Base-by-base conservation (phyloP, 768 basidiomycete species). In the Tylopilus plumbeoviolaceoides region DNA sequence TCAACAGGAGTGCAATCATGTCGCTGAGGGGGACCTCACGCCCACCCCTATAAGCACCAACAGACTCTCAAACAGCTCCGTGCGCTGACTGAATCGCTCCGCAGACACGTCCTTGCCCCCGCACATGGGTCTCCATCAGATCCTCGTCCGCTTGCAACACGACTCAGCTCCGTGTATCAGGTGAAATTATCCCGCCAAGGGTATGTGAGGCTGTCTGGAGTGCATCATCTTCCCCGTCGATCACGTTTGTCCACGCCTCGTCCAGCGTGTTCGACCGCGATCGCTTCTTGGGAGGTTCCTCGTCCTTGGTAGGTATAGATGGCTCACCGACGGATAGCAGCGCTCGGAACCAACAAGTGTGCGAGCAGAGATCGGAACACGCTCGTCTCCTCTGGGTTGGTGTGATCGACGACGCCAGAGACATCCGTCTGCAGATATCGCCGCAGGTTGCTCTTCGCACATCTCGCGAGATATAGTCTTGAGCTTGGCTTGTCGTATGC, bases 361-460 rank as follows among this genome's bases (percentile, higher is more conserved):
- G n/a, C n/a, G n/a, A n/a, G n/a, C n/a, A n/a, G n/a, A n/a, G n/a
- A n/a, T n/a, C n/a, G n/a, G n/a, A n/a, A n/a, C n/a, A n/a, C n/a
- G n/a, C n/a, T n/a, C n/a, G n/a, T 75, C 63, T 91, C 88, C 50
- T 80, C 76, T 1, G 76, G 60, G 58, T 85, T 78, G 51, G 69
- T 73, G 58, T 89, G 87, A 63, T 91, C 80, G n/a, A 91, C 89
- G 4, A 88, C 83, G 2, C 76, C 75, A 0, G 82, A 82, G 9
- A 92, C 85, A 45, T 85, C 77, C 0, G 74, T 81, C 65, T 85
- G 85, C 31, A 92, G 71, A 69, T 89, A 91, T 14, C 73, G 76
- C 76, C 1, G 68, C 53, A 2, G 82, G 67, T 15, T 69, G 73
- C 42, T 82, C 80, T 65, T 83, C 81, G 61, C 87, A 88, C 78